Conservation (phyloP, 2,329 filamentous ascomycete species). For the Pseudocercospora pini-densiflorae region DNA sequence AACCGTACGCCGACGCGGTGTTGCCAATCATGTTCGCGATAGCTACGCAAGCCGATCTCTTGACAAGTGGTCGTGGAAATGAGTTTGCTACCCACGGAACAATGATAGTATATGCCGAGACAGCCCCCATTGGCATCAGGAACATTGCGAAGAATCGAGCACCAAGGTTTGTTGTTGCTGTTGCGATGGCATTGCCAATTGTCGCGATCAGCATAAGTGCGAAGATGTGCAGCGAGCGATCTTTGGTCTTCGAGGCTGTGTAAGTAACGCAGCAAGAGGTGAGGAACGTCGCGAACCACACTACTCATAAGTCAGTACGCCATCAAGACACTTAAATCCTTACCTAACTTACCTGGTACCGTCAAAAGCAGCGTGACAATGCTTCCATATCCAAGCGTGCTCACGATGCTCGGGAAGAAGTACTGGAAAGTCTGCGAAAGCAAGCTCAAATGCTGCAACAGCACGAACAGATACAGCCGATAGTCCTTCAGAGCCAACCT, state of each 20-base stretch:
- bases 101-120: slow-evolving; percentile 40
- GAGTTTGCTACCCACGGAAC: slow-evolving; percentile 34
- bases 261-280: slow-evolving; percentile 60
- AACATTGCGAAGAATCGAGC: slow-evolving; percentile 68
- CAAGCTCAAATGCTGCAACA: slow-evolving; percentile 59
- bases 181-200: slow-evolving; percentile 61
- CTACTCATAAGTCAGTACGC: slow-evolving; percentile 42
- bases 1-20: slow-evolving; percentile 41
- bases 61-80: slow-evolving; percentile 61
- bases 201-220: slow-evolving; percentile 57
- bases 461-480: slow-evolving; percentile 58
- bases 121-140: slow-evolving; percentile 48
- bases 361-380: slow-evolving; percentile 63
- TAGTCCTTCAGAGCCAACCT: slow-evolving; percentile 55
- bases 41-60: slow-evolving; percentile 79
- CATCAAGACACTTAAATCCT: background rate
- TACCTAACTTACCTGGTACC: slow-evolving; percentile 33
- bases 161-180: slow-evolving; percentile 54
- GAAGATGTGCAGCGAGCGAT: slow-evolving; percentile 63
- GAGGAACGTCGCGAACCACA: slow-evolving; percentile 62
- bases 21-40: slow-evolving; percentile 59
- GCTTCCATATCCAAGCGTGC: slow-evolving; percentile 62
- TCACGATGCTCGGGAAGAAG: slow-evolving; percentile 68
- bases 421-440: slow-evolving; percentile 64
- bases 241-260: slow-evolving; percentile 58